Conservation (phyloP, 2,329 filamentous ascomycete species). For the Atkinsonella texensis region DNA sequence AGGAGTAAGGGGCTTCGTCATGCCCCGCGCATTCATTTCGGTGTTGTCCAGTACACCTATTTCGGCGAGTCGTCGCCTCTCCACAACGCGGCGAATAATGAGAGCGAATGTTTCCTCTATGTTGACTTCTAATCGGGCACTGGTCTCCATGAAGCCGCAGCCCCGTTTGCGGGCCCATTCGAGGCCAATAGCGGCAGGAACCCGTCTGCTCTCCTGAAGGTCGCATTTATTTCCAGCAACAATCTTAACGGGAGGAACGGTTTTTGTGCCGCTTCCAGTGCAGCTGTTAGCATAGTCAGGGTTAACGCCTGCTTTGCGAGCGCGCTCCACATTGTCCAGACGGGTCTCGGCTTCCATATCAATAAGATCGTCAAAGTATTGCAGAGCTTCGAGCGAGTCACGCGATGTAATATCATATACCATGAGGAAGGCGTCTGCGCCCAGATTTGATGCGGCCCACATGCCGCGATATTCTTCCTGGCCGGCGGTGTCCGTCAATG, state of each 20-base stretch:
- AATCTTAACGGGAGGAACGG: conserved; percentile 66
- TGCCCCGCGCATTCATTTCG: conserved; percentile 36
- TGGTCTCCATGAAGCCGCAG: conserved; percentile 86
- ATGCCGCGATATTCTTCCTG: conserved; percentile 83
- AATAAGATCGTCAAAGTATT: conserved; percentile 73
- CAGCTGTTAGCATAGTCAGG: conserved; percentile 17
- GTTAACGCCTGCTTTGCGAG: conserved; percentile 30
- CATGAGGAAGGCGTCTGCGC: conserved; percentile 71
- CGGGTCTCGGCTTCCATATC: conserved; percentile 68
- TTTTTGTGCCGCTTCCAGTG: conserved; percentile 28
- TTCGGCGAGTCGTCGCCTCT: conserved; percentile 40
- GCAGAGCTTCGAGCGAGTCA: conserved; percentile 56
- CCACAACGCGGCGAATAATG: conserved; percentile 49
- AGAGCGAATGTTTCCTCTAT: conserved; percentile 81
- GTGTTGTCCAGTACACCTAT: conserved; percentile 30
- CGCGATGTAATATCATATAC: conserved; percentile 76
- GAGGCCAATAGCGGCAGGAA: conserved; percentile 57
- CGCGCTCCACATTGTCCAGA: conserved; percentile 47
- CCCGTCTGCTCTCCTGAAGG: conserved; percentile 54
- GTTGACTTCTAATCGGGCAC: conserved; percentile 71
- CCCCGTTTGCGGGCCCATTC: conserved; percentile 63
- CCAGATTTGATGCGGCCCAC: conserved; percentile 69
- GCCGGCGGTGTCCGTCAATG: conserved; percentile 74
- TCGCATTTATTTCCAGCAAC: conserved; percentile 84
- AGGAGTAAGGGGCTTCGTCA: conserved; percentile 47